Base-by-base conservation (phyloP, 106 monocot genomes). In the Iris macrosiphon region DNA sequence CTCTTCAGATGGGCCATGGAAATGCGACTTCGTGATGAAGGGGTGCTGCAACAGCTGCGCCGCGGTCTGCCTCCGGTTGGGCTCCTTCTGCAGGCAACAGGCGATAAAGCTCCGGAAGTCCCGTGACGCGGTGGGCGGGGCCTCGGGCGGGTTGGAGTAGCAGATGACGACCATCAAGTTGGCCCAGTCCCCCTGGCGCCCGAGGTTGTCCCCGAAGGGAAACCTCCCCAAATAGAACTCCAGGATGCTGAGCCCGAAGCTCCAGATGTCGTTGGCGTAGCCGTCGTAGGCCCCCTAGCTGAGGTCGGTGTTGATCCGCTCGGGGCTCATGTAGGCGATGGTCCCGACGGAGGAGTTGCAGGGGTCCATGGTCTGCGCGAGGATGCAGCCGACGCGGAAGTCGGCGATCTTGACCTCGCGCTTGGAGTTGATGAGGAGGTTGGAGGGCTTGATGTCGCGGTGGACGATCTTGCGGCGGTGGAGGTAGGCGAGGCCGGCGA, bases 241-340 rank as follows among this genome's bases (percentile, higher is more conserved):
- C 14, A 94, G 75, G 20, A 94, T 79, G 59, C 88, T 84, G 33
- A 94, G 67, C 0, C 93, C 93, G 49, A 94, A 88, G 70, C 93
- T 94, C 93, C 93, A 94, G 31, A 94, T 88, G 41, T 94, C 93
- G 52, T 78, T 88, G 7, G 84, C 80, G 60, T 74, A 88, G 1
- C 88, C 94, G 49, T 94, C 85, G 60, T 94, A 94, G 21, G 43
- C 63, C 11, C 93, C 93, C 29, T 94, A 61, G 59, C 81, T 94
- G 49, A 85, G 64, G 32, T 88, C 93, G 15, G 93, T 94, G 70
- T 94, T 85, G 63, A 88, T 94, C 37, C 93, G 48, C 67, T 94
- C 93, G n/a, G 93, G 93, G 68, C 88, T 88, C 93, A 90, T 90
- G 78, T 90, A 90, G 11, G 93, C 88, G 60, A 94, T 81, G 18